Conservation (phyloP, 495 filamentous ascomycete genomes). For the Oidiodendron maius region DNA sequence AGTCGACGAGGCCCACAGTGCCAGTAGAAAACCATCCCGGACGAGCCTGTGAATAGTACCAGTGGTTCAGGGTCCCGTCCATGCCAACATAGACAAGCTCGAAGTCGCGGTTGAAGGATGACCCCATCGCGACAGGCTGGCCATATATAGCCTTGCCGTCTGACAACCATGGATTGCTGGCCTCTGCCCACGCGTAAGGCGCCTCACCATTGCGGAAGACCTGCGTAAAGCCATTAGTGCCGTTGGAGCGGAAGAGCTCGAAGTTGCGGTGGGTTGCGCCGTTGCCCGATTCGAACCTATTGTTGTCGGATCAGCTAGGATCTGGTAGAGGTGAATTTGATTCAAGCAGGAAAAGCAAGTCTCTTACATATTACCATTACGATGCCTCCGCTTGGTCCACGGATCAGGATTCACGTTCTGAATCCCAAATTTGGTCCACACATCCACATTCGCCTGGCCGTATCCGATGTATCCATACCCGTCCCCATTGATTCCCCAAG, state of each 20-base stretch:
- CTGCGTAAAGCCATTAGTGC: not conserved
- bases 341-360: no score
- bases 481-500: not conserved
- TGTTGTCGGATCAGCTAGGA: no score
- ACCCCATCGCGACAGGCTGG: not conserved
- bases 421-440: no score
- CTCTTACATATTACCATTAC: no score
- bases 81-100: not conserved
- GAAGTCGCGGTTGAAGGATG: not conserved
- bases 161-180: not conserved
- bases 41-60: no score
- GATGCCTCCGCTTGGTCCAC: not conserved
- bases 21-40: no score
- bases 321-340: no score
- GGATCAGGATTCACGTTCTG: not conserved
- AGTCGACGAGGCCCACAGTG: not conserved
- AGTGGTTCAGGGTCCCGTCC: not conserved
- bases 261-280: not conserved
- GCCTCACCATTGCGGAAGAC: not conserved
- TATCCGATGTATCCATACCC: no score
- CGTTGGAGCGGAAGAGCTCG: not conserved
- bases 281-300: no score
- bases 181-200: not conserved
- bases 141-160: not conserved
- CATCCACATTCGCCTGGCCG: no score